Conservation (phyloP, 345 rosid genomes). For the Aquilaria yunnanensis region DNA sequence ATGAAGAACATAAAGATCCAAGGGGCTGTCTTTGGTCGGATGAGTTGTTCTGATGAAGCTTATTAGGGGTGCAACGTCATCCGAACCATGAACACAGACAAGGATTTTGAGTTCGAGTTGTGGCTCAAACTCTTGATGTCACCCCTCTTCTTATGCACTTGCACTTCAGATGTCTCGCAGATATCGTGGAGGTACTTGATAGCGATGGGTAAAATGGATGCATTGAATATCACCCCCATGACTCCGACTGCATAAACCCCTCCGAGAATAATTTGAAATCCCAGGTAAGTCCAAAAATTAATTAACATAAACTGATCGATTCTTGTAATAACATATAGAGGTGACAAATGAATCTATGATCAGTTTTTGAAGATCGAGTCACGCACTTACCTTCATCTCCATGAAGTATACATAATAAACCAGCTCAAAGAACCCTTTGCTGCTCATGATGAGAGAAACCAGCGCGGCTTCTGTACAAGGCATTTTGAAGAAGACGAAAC, state of each 20-base stretch:
- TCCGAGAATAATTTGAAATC: conserved; percentile 3
- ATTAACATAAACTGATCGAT: too few relatives aligned
- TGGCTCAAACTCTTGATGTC: conserved; percentile 22
- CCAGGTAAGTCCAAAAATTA: background rate
- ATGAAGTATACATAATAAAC: conserved; percentile 10
- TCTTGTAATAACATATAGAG: too few relatives aligned
- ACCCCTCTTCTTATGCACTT: conserved; percentile 30
- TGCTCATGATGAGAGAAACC: conserved; percentile 39
- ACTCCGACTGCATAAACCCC: background rate
- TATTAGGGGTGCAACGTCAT: conserved; percentile 19
- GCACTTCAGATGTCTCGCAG: conserved; percentile 25
- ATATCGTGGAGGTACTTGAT: conserved; percentile 36
- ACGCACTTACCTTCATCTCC: conserved; percentile 19
- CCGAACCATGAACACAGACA: conserved; percentile 35
- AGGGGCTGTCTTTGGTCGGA: conserved; percentile 12
- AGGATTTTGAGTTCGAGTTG: conserved; percentile 22
- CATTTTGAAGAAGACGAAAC: conserved; percentile 27
- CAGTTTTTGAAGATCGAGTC: too few relatives aligned
- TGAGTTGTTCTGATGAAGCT: conserved; percentile 10
- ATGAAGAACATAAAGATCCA: conserved; percentile 21
- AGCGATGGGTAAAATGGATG: conserved; percentile 30
- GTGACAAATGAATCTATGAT: too few relatives aligned
- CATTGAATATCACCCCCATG: conserved; percentile 5
- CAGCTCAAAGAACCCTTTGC: conserved; percentile 45
- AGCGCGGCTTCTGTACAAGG: conserved; percentile 39